phyloP scores from a whole-genome alignment of 2,329 filamentous ascomycete genomes.

The Chaetothyriales sp. region DNA sequence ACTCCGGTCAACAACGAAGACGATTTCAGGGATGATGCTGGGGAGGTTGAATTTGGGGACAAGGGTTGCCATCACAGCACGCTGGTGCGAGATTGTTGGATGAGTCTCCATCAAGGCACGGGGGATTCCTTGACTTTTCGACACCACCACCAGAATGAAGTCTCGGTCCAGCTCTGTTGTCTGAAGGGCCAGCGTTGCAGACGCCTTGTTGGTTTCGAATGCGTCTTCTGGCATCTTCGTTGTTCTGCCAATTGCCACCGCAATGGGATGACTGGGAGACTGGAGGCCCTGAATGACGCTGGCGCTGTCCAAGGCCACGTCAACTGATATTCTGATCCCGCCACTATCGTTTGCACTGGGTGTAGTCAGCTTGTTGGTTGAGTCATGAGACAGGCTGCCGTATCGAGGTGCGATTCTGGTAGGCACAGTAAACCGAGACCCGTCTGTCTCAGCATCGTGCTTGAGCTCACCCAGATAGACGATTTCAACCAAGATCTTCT shows the following conservation, averaged over 20 bases:
- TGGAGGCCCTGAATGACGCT: slow-evolving; percentile 46
- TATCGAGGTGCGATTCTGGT: slow-evolving; percentile 54
- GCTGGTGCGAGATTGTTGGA: slow-evolving; percentile 43
- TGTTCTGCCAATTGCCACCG: slow-evolving; percentile 47
- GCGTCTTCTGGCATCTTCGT: slow-evolving; percentile 29
- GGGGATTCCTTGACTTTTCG: slow-evolving; percentile 45
- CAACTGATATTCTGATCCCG: slow-evolving; percentile 41
- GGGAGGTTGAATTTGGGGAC: slow-evolving; percentile 55
- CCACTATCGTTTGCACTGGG: slow-evolving; percentile 14
- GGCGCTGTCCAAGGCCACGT: slow-evolving; percentile 42
- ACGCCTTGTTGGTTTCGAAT: slow-evolving; percentile 44
- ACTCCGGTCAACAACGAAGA: slow-evolving; percentile 59
- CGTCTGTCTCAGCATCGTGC: slow-evolving; percentile 53
- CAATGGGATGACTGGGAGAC: slow-evolving; percentile 53
- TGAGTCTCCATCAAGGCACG: slow-evolving; percentile 53
- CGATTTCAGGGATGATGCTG: slow-evolving; percentile 43
- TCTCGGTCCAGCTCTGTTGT: slow-evolving; percentile 44
- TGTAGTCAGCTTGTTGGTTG: neutral
- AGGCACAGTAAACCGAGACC: slow-evolving; percentile 54
- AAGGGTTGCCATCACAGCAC: slow-evolving; percentile 54
- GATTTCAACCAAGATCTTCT: slow-evolving; percentile 45
- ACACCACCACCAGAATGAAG: slow-evolving; percentile 50
- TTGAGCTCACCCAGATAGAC: slow-evolving; percentile 56
- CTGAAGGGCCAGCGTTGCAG: slow-evolving; percentile 42
- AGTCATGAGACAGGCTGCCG: slow-evolving; percentile 23